Evolutionary conservation across 768 basidiomycete species (phyloP).

Genomic region (Tricholoma terreum): DNA sequence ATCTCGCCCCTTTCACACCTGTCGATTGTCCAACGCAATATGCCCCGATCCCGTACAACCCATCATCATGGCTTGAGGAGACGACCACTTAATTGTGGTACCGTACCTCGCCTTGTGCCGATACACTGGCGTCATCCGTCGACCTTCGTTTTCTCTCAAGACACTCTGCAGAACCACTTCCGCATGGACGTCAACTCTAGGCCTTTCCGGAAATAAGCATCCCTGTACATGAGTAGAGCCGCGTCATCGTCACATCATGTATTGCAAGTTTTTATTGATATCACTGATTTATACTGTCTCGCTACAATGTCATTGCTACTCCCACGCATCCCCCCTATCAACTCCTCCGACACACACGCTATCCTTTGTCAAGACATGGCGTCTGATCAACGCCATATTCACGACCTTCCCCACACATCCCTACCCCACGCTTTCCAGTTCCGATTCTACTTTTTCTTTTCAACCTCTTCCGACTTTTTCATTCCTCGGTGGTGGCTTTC

Average conservation of each 20-base stretch:
- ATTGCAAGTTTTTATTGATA: constrained; percentile 44
- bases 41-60: constrained; percentile 50
- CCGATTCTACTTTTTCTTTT: constrained; percentile 19
- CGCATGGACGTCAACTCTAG: constrained; percentile 26
- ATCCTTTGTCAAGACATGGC: constrained; percentile 24
- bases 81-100: constrained; percentile 84
- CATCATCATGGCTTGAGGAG: constrained; percentile 59
- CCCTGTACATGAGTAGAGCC: constrained; percentile 14
- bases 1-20: constrained; percentile 39
- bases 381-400: constrained; percentile 40
- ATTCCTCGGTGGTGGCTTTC: constrained; percentile 11
- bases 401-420: constrained; percentile 18
- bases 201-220: constrained; percentile 16
- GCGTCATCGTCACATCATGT: constrained; percentile 27
- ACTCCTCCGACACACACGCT: constrained; percentile 11
- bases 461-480: constrained; percentile 8
- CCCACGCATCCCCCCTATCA: constrained; percentile 4
- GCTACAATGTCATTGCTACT: constrained; percentile 5
- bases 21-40: constrained; percentile 36
- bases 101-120: constrained; percentile 72
- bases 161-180: constrained; percentile 25
- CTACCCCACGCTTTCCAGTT: constrained; percentile 12
- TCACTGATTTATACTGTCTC: constrained; percentile 38
- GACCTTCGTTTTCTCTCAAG: constrained; percentile 23
- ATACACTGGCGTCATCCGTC: constrained; percentile 63